A percentile compares a stretch with the other conserved stretches of the same genome.
Conservation (phyloP, 1,139 yeast genomes). For the Tardiomyces digboiensis region DNA sequence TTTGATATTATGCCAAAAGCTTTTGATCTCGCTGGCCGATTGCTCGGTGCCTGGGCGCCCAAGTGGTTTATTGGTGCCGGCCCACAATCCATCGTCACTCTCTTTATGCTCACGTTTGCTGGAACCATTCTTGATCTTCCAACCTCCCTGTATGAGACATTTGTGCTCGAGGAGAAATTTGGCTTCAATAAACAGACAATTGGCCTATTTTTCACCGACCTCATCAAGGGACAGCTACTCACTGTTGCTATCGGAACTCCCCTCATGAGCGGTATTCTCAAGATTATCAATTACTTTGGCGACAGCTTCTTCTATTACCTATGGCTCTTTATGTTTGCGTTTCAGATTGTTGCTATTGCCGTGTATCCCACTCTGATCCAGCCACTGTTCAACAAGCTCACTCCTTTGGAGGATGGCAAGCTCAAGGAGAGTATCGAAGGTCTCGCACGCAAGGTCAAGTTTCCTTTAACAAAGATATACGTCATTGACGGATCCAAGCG, state of each 20-base stretch:
- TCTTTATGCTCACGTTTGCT: slow-evolving; percentile 39
- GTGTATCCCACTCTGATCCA: slow-evolving; percentile 75
- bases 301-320: slow-evolving; percentile 72
- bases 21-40: slow-evolving; percentile 47
- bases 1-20: slow-evolving; percentile 58
- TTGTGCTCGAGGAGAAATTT: slow-evolving; percentile 83
- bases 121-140: slow-evolving; percentile 55
- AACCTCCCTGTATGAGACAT: slow-evolving; percentile 60
- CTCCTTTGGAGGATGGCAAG: slow-evolving; percentile 87
- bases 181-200: slow-evolving; percentile 87
- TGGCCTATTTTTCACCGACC: slow-evolving; percentile 62
- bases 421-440: slow-evolving; percentile 72
- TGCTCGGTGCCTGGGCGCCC: slow-evolving; percentile 29
- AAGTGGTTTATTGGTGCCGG: slow-evolving; percentile 25
- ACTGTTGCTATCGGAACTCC: slow-evolving; percentile 60
- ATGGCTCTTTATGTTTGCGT: slow-evolving; percentile 57
- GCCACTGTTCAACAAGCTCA: slow-evolving; percentile 85
- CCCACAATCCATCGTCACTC: slow-evolving; percentile 54
- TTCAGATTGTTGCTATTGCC: slow-evolving; percentile 63
- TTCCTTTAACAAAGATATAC: slow-evolving; percentile 77
- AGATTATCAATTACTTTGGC: slow-evolving; percentile 73
- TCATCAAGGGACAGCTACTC: slow-evolving; percentile 49
- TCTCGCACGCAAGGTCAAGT: slow-evolving; percentile 62
- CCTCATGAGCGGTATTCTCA: slow-evolving; percentile 61
- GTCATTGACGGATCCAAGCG: slow-evolving; percentile 95